These are phyloP conservation scores for Naganishia cerealis DNA, from an alignment of 1,284 basidiomycete species.

Conservation along the genomic window DNA sequence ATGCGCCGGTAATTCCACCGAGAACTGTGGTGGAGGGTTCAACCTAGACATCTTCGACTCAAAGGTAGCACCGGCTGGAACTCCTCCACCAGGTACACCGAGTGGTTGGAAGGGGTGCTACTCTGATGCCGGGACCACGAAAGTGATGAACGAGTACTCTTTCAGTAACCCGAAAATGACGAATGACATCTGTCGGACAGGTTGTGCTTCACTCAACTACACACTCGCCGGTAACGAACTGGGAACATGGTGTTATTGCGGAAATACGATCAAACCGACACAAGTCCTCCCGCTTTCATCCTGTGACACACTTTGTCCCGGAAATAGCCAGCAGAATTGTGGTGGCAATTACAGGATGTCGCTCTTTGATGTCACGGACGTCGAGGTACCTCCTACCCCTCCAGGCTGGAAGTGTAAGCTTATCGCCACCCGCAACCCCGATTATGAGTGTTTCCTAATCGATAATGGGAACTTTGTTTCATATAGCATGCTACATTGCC, in stretches of 20 bases:
- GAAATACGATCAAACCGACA: conserved; percentile 24
- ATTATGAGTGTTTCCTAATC: neutral
- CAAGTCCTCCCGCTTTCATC: conserved; percentile 19
- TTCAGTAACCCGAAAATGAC: conserved; percentile 37
- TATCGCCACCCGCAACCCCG: neutral
- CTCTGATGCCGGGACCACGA: conserved; percentile 9
- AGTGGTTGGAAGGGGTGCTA: conserved; percentile 36
- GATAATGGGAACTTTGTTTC: neutral
- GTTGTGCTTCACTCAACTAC: conserved; percentile 35
- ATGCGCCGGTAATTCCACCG: conserved; percentile 30
- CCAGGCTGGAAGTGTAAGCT: conserved; percentile 20
- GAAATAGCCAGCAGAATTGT: conserved; percentile 41
- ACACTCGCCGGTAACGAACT: conserved; percentile 36
- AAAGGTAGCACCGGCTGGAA: neutral
- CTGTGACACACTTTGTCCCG: conserved; percentile 35
- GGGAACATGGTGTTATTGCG: conserved; percentile 39
- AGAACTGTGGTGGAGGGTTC: conserved; percentile 30
- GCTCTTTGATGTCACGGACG: conserved; percentile 10
- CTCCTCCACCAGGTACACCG: conserved; percentile 5
- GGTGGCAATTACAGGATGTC: conserved; percentile 37
- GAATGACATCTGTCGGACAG: conserved; percentile 23
- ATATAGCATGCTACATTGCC: conserved; percentile 14
- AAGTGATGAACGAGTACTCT: conserved; percentile 33
- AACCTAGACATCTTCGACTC: conserved; percentile 31
- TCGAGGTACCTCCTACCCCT: conserved; percentile 13